A percentile compares a stretch with the other conserved stretches of the same genome.
Evolutionary conservation across 1,139 yeast genomes (phyloP).

Genomic region (Yamadazyma aaseri): DNA sequence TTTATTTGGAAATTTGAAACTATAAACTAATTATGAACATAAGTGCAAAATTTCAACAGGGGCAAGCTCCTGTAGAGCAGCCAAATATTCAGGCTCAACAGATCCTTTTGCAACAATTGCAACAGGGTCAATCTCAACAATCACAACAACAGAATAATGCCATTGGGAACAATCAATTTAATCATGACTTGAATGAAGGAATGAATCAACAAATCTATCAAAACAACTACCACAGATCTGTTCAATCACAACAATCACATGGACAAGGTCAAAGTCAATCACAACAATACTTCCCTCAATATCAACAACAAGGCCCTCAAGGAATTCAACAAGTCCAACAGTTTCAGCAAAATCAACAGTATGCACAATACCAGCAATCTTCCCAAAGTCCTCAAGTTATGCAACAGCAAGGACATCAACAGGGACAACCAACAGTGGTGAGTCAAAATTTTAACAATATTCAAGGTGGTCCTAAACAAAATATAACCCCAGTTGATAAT

Average conservation of each 20-base stretch:
- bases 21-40: no score
- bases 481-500: conserved; percentile 42
- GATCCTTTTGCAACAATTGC: conserved; percentile 45
- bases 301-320: conserved; percentile 16
- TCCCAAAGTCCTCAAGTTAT: conserved; percentile 23
- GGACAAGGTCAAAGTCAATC: conserved; percentile 18
- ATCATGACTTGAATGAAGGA: conserved; percentile 22
- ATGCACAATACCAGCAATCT: conserved; percentile 23
- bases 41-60: conserved; percentile 32
- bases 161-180: conserved; percentile 20
- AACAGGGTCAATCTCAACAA: conserved; percentile 33
- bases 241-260: conserved; percentile 15
- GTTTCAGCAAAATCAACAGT: conserved; percentile 18
- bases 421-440: conserved; percentile 12
- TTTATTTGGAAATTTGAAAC: no score
- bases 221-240: conserved; percentile 26
- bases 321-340: conserved; percentile 17
- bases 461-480: conserved; percentile 26
- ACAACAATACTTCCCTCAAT: conserved; percentile 17
- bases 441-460: conserved; percentile 17
- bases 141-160: conserved; percentile 11
- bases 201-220: conserved; percentile 31
- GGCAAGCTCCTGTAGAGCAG: conserved; percentile 24
- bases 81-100: conserved; percentile 44
- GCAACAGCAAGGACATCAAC: conserved; percentile 19